Conservation (phyloP, 2,329 filamentous ascomycete genomes). For the Clonostachys rosea region DNA sequence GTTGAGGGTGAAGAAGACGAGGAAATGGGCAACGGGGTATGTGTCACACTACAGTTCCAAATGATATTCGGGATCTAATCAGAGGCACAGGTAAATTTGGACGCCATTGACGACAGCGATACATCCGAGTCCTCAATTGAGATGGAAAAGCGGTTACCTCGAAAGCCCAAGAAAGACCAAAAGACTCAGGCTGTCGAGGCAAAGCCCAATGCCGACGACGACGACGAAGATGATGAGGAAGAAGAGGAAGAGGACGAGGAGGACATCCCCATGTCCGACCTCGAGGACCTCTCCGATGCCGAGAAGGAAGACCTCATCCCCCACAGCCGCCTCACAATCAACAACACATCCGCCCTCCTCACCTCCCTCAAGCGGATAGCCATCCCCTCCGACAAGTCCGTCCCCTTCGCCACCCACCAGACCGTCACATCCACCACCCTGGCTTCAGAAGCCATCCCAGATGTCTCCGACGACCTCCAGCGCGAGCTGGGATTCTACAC, state of each 20-base stretch:
- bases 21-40: slow-evolving; percentile 8
- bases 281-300: slow-evolving; percentile 71
- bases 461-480: slow-evolving; percentile 86
- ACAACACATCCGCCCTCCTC: slow-evolving; percentile 86
- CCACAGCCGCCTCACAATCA: slow-evolving; percentile 91
- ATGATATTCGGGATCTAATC: not conserved
- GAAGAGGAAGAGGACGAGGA: slow-evolving; percentile 75
- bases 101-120: slow-evolving; percentile 57
- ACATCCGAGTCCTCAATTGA: slow-evolving; percentile 68
- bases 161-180: slow-evolving; percentile 37
- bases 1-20: slow-evolving; percentile 22
- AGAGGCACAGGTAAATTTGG: slow-evolving; percentile 39
- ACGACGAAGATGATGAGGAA: slow-evolving; percentile 50
- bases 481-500: slow-evolving; percentile 92
- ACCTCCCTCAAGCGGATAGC: slow-evolving; percentile 73
- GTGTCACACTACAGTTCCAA: not conserved
- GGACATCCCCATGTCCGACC: slow-evolving; percentile 84
- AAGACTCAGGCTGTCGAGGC: slow-evolving; percentile 18
- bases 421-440: slow-evolving; percentile 64
- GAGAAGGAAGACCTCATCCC: slow-evolving; percentile 84
- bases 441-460: slow-evolving; percentile 63
- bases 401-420: slow-evolving; percentile 82
- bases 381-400: slow-evolving; percentile 59
- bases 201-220: slow-evolving; percentile 24
- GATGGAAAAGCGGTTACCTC: slow-evolving; percentile 66